Evolutionary conservation across 1,284 basidiomycete species (phyloP).

Genomic region (Apiotrichum domesticum): DNA sequence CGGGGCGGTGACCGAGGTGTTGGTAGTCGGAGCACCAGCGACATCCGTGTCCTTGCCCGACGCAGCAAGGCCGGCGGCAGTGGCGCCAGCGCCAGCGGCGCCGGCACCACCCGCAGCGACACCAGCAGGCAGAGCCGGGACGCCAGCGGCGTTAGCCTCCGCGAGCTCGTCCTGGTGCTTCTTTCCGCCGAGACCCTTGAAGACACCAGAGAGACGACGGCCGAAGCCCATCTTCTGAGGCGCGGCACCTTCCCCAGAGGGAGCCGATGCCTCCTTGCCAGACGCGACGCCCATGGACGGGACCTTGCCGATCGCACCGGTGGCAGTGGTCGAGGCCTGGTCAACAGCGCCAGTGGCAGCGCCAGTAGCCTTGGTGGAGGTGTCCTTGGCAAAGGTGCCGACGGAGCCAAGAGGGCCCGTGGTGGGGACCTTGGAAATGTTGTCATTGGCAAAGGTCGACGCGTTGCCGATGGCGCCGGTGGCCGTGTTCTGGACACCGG

Average conservation of each 20-base stretch:
- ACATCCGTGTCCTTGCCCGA: neutral
- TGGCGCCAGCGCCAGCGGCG: neutral
- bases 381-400: slow-evolving; percentile 1
- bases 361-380: slow-evolving; percentile 6
- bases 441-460: slow-evolving; percentile 1
- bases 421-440: slow-evolving; percentile 1
- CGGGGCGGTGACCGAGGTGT: neutral
- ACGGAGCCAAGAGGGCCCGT: neutral
- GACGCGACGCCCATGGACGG: too few species aligned
- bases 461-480: slow-evolving; percentile 1
- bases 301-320: neutral
- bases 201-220: slow-evolving; percentile 3
- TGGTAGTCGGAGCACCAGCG: neutral
- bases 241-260: too few species aligned
- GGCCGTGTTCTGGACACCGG: neutral
- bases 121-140: neutral
- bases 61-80: neutral
- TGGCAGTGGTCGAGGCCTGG: neutral
- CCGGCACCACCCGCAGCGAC: neutral
- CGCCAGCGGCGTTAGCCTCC: too few species aligned
- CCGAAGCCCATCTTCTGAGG: neutral
- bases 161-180: neutral
- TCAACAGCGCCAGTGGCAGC: slow-evolving; percentile 8
- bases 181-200: slow-evolving; percentile 2
- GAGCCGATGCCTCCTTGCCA: too few species aligned